phyloP scores from a whole-genome alignment of 371 early-diverging fungal genomes.

The Circinella minor region DNA sequence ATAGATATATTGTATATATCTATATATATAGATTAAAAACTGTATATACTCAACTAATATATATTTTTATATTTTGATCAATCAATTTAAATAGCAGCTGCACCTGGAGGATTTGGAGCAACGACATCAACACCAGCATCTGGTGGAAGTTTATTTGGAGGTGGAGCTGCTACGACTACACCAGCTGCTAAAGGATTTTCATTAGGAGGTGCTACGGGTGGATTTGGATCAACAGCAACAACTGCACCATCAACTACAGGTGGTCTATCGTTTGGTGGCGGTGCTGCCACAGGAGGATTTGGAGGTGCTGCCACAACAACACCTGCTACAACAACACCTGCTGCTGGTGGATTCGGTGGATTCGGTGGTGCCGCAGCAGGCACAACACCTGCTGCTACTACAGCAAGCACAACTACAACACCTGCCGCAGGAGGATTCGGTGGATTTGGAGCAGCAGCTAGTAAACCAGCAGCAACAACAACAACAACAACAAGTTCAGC shows the following conservation, averaged over 20 bases:
- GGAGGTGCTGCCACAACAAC: conserved; percentile 9
- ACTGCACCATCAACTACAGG: conserved; percentile 12
- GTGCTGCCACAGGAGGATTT: conserved; percentile 20
- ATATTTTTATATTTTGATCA: no score
- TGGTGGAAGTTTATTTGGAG: conserved; percentile 13
- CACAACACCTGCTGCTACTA: not conserved
- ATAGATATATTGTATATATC: not conserved
- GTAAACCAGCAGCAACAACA: not conserved
- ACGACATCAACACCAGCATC: conserved; percentile 16
- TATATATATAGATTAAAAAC: not conserved
- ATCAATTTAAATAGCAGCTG: not conserved
- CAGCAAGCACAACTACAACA: not conserved
- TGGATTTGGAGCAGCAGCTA: conserved; percentile 16
- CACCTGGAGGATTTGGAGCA: conserved; percentile 7
- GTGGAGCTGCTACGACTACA: not conserved
- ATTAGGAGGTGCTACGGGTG: conserved; percentile 7
- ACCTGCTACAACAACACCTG: not conserved
- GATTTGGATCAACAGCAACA: conserved; percentile 4
- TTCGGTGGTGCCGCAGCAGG: conserved; percentile 6
- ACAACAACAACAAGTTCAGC: not conserved
- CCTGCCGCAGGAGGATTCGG: conserved; percentile 25
- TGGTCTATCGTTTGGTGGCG: conserved; percentile 10
- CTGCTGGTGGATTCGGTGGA: conserved; percentile 23
- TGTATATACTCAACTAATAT: no score
- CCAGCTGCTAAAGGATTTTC: conserved; percentile 11